These are phyloP conservation scores for Raphanus hybrid DNA, from an alignment of 441 rosid species.

Conservation along the genomic window DNA sequence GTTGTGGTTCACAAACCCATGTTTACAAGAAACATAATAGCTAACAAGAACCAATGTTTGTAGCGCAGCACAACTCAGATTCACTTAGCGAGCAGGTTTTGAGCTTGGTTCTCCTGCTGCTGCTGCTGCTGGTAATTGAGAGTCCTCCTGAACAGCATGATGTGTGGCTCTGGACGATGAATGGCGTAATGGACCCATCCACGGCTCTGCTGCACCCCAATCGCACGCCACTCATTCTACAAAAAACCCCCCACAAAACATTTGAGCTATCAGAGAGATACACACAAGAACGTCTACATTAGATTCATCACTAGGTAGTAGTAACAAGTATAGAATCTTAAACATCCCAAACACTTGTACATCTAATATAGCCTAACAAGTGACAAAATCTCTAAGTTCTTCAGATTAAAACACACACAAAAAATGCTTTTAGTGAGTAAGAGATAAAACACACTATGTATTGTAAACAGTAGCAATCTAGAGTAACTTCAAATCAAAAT, in stretches of 20 bases:
- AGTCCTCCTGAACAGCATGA: slow-evolving; percentile 98
- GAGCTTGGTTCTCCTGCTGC: slow-evolving; percentile 59
- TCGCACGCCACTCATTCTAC: slow-evolving; percentile 82
- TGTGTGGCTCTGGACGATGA: slow-evolving; percentile 99
- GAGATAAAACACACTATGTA: background rate
- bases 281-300: background rate
- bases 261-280: background rate
- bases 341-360: background rate
- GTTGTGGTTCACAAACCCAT: background rate
- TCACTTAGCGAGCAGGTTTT: background rate
- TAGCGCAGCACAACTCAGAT: background rate
- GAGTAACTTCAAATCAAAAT: background rate
- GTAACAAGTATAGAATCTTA: background rate
- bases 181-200: slow-evolving; percentile 99
- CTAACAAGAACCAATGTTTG: background rate
- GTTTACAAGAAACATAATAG: background rate
- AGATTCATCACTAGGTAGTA: background rate
- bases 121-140: slow-evolving; percentile 83
- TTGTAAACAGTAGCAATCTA: background rate
- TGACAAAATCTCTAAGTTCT: background rate
- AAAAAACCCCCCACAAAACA: background rate
- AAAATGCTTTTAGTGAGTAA: background rate
- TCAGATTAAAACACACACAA: background rate
- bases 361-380: background rate
- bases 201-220: slow-evolving; percentile 97